Base-by-base conservation (phyloP, 1,284 basidiomycete species). In the Inonotus obliquus region DNA sequence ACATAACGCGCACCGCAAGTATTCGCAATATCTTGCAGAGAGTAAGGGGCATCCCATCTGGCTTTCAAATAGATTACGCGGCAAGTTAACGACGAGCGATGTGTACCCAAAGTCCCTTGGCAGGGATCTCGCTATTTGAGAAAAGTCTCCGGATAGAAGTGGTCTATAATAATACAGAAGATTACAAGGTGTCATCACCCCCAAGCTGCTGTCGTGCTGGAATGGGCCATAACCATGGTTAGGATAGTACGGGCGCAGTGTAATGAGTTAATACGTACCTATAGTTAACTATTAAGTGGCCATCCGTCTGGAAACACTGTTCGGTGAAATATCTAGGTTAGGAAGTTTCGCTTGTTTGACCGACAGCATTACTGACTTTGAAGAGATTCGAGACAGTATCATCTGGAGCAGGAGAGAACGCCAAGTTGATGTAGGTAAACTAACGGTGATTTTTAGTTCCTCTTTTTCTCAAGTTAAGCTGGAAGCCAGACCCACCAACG, bases 391-490 rank as follows among this genome's bases (percentile, higher is more conserved):
- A 87, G 2, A 96, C 93, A 0, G 90, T 92, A 70, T 96, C 94
- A 72, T 97, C 94, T 0, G 93, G 94, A 0, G 94, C 91, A 49
- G 94, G 94, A 2, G 92, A 91, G 73, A 98, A 98, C 0, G 96
- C 93, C n/a, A 95, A 81, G 70, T 98, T 98, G 79, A 99, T 98
- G 73, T 98, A 99, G 4, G 95, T 92, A 76, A 97, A 98, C 96
- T 98, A 69, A 14, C 58, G 38, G 25, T 19, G 52, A 54, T 14
- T n/a, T 6, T 45, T 57, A 35, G 64, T 32, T 54, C 53, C 14
- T 32, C 25, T 35, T 59, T 57, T 10, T 2, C 38, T 11, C 11
- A 53, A 23, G 54, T 51, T 14, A 35, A 25, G 19, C 44, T 52
- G 17, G 61, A 19, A 19, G 52, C 29, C 51, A 37, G 11, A 77